phyloP scores from a whole-genome alignment of 768 basidiomycete species.

The Panaeolus cyanescens region DNA sequence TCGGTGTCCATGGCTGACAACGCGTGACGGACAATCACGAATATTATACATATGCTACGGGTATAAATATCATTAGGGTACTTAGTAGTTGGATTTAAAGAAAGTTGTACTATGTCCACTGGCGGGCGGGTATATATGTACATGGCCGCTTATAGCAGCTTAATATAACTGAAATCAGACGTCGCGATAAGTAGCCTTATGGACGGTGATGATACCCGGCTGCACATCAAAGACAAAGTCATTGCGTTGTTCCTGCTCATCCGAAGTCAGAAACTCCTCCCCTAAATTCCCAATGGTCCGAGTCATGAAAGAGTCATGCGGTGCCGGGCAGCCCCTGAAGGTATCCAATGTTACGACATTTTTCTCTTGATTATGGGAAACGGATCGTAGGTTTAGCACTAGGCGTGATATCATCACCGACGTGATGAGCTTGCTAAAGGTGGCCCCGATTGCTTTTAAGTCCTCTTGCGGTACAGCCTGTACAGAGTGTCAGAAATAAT shows the following conservation, averaged over 20 bases:
- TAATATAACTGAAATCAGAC: too few relatives aligned
- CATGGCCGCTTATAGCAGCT: too few relatives aligned
- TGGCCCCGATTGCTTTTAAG: constrained; percentile 31
- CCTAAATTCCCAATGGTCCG: not conserved
- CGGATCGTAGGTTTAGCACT: constrained; percentile 28
- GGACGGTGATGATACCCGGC: not conserved
- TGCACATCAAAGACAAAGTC: not conserved
- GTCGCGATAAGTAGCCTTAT: not conserved
- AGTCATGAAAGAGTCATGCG: not conserved
- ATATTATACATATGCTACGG: too few relatives aligned
- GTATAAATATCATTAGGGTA: too few relatives aligned
- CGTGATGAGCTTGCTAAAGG: constrained; percentile 31
- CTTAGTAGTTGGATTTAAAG: too few relatives aligned
- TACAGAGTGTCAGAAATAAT: not conserved
- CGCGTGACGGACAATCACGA: too few relatives aligned
- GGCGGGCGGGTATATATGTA: too few relatives aligned
- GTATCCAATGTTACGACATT: not conserved
- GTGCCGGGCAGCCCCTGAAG: not conserved
- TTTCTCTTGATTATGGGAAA: not conserved
- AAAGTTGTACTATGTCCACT: too few relatives aligned
- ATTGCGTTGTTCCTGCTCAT: not conserved
- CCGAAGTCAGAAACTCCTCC: not conserved
- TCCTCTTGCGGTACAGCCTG: constrained; percentile 12
- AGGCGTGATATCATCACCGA: constrained; percentile 30
- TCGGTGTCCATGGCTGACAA: too few relatives aligned